Evolutionary conservation across 768 basidiomycete genomes (phyloP).

Genomic region (Phlegmacium glaucopus): DNA sequence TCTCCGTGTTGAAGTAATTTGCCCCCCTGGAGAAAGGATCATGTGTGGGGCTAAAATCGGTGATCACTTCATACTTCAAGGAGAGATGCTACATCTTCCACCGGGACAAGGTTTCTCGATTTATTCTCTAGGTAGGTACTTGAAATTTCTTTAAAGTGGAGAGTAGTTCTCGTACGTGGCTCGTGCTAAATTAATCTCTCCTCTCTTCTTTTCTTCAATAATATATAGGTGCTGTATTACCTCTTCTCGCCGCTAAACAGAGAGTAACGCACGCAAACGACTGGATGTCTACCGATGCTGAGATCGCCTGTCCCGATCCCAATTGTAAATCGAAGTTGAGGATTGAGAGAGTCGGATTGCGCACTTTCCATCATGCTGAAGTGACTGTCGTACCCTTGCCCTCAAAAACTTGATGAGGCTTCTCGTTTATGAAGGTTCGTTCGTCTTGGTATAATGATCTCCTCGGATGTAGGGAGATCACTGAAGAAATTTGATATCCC

Average conservation of each 20-base stretch:
- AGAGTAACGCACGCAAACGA: slow-evolving; percentile 50
- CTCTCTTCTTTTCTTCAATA: not conserved
- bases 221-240: slow-evolving; percentile 51
- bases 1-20: slow-evolving; percentile 59
- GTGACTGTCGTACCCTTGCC: slow-evolving; percentile 52
- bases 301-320: slow-evolving; percentile 67
- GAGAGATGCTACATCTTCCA: slow-evolving; percentile 62
- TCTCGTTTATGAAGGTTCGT: no score
- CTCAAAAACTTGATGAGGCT: not conserved
- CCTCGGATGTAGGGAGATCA: no score
- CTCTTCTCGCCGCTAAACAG: slow-evolving; percentile 68
- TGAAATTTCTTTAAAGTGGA: no score
- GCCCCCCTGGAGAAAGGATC: slow-evolving; percentile 52
- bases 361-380: slow-evolving; percentile 54
- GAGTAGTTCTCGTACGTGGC: no score
- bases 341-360: slow-evolving; percentile 45
- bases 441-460: no score
- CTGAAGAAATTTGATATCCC: no score
- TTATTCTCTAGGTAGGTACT: slow-evolving; percentile 54
- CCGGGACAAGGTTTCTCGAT: slow-evolving; percentile 65
- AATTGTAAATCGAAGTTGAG: slow-evolving; percentile 54
- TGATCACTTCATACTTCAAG: slow-evolving; percentile 59
- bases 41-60: slow-evolving; percentile 64
- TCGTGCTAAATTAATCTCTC: not conserved
- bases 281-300: slow-evolving; percentile 67